Percentiles rank a stretch among this genome's conserved stretches.
Conservation (phyloP, 2,329 filamentous ascomycete species). For the Monascus ruber region DNA sequence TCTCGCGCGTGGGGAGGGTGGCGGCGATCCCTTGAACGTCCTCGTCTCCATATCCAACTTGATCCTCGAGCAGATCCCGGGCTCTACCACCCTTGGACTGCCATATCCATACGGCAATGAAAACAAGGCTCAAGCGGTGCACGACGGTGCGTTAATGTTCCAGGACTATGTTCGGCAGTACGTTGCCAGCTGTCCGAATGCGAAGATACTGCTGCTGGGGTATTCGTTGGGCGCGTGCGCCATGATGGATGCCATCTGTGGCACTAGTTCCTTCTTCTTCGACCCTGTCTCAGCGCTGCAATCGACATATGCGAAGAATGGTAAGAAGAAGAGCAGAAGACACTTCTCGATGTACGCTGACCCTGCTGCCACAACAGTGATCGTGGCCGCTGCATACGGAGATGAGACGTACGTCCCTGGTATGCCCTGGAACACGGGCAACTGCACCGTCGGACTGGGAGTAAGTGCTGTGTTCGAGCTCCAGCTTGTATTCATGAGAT, state of each 20-base stretch:
- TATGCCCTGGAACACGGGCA: conserved; percentile 8
- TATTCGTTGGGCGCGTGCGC: conserved; percentile 14
- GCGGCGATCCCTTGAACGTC: conserved; percentile 13
- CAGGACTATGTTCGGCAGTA: conserved; percentile 12
- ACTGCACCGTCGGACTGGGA: conserved; percentile 9
- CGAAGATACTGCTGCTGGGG: conserved; percentile 11
- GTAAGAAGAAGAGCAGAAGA: background rate
- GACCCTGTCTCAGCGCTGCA: conserved; percentile 1
- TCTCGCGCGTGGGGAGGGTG: conserved; percentile 11
- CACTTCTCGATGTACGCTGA: background rate
- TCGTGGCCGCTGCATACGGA: conserved; percentile 11
- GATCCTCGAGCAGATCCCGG: conserved; percentile 11
- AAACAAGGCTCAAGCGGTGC: conserved; percentile 8
- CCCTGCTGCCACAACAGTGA: conserved; percentile 3
- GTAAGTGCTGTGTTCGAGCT: conserved; percentile 3
- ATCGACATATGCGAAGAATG: conserved; percentile 1
- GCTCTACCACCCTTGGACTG: conserved; percentile 10
- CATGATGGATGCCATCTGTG: conserved; percentile 14
- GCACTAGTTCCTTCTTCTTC: conserved; percentile 8
- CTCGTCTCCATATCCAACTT: conserved; percentile 11
- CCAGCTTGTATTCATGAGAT: too few relatives aligned
- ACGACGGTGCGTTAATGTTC: conserved; percentile 8
- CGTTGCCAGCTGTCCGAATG: conserved; percentile 8
- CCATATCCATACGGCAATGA: conserved; percentile 10
- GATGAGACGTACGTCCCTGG: conserved; percentile 10